phyloP scores from a whole-genome alignment of 2,329 filamentous ascomycete genomes.

The Exophiala calicioides region DNA sequence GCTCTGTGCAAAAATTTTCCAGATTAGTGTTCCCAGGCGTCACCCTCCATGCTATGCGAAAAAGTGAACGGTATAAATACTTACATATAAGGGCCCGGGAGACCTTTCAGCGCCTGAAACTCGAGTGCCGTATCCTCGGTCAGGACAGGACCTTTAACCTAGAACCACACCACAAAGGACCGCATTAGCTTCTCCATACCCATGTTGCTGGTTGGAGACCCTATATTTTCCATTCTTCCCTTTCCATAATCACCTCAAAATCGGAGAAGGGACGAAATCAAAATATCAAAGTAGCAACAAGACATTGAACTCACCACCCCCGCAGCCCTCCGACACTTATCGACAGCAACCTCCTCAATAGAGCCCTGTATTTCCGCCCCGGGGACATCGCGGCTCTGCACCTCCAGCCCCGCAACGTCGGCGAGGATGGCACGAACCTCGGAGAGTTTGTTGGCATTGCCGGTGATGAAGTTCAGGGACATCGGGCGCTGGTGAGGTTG shows the following conservation, averaged over 20 bases:
- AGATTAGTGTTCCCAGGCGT: too few species aligned
- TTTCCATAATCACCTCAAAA: too few species aligned
- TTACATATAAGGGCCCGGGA: conserved; percentile 95
- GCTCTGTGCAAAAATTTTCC: too few species aligned
- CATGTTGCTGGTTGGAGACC: too few species aligned
- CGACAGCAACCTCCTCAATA: conserved; percentile 84
- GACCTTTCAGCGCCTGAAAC: conserved; percentile 85
- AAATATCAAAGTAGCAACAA: too few species aligned
- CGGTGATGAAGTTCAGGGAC: conserved; percentile 86
- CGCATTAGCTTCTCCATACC: too few species aligned
- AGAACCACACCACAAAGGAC: too few species aligned
- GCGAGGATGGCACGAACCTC: conserved; percentile 89
- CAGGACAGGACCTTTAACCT: conserved; percentile 84
- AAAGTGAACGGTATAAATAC: conserved; percentile 34
- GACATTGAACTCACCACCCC: conserved; percentile 60
- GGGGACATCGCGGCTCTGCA: conserved; percentile 73
- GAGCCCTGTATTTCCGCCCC: conserved; percentile 78
- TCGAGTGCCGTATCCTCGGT: conserved; percentile 95
- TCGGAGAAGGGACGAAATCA: too few species aligned
- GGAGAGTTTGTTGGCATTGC: conserved; percentile 89
- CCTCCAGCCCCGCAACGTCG: conserved; percentile 69
- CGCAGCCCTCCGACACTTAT: conserved; percentile 83
- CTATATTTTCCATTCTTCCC: too few species aligned
- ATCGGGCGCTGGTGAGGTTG: conserved; percentile 17
- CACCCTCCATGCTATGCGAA: not conserved